Base-by-base conservation (phyloP, 257 asterid species). In the Capsicum rhomboideum region DNA sequence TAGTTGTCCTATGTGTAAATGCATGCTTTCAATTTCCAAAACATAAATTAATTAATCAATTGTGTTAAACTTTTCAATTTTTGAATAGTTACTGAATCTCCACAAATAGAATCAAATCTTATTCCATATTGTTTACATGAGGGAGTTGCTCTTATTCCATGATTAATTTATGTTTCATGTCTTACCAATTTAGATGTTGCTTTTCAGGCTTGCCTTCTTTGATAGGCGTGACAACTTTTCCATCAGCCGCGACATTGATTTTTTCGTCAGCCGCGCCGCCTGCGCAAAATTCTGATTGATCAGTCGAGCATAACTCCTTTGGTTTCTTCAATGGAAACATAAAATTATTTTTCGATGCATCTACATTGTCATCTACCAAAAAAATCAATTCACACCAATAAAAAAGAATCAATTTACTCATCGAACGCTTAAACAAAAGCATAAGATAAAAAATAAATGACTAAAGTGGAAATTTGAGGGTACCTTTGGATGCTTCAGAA, bases 221-320 rank as follows among this genome's bases (percentile, higher is more conserved):
- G 34, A 72, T 55, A 21, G 90, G 85, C 20, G 87, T 87, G 81
- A 83, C 88, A 46, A 64, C 84, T 6, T 91, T 58, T 58, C 16
- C 10, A 88, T 69, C 42, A 56, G 23, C 29, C 1, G 54, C 54
- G 9, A 5, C 26, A 12, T 44, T 28, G 28, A 52, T 18, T 29
- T 59, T 80, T 31, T n/a, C 83, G 59, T 5, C 84, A 46, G 61
- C 42, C 49, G 26, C 63, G 2, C 71, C 49, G 63, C 28, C 67
- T 11, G 40, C 52, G 9, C 28, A 78, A 8, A 82, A 77, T 87
- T 88, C 79, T 77, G 91, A 92, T 86, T 88, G 94, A 23, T 26
- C 40, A 85, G 83, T 66, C 16, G 92, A 90, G 85, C 91, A 86
- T 42, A 90, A 61, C 77, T 90, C 95, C 89, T 90, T 94, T 12